Conservation (phyloP, 805 yeast genomes). For the Starmerella floricola region DNA sequence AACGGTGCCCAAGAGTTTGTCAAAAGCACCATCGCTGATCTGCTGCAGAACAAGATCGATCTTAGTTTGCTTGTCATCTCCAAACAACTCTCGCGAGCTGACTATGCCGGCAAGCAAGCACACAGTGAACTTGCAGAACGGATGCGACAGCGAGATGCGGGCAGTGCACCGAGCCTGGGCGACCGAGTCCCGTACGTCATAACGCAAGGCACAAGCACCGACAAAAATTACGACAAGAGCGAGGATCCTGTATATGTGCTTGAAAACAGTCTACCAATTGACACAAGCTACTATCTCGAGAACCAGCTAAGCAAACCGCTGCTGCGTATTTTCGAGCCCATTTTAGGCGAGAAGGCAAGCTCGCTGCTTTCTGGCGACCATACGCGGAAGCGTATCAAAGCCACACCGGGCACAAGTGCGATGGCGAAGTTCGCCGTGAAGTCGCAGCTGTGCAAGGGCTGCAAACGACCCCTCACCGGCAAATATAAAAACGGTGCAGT, state of each 20-base stretch:
- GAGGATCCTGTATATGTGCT: slow-evolving; percentile 92
- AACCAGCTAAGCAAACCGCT: slow-evolving; percentile 89
- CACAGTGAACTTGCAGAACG: slow-evolving; percentile 93
- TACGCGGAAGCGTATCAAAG: slow-evolving; percentile 56
- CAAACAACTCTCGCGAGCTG: slow-evolving; percentile 76
- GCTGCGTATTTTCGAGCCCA: slow-evolving; percentile 88
- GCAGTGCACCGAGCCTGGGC: slow-evolving; percentile 93
- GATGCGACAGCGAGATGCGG: slow-evolving; percentile 92
- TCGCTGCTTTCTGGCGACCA: slow-evolving; percentile 73
- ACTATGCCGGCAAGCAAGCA: slow-evolving; percentile 92
- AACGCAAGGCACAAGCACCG: slow-evolving; percentile 64
- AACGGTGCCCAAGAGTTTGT: slow-evolving; percentile 74
- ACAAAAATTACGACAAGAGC: slow-evolving; percentile 83
- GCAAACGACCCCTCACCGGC: slow-evolving; percentile 63
- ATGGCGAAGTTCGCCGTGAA: slow-evolving; percentile 84
- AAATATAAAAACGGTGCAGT: slow-evolving; percentile 51
- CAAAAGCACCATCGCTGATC: slow-evolving; percentile 75
- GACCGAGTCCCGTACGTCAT: slow-evolving; percentile 98
- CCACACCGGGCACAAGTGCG: slow-evolving; percentile 74
- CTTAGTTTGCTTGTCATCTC: slow-evolving; percentile 88
- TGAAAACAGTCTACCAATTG: slow-evolving; percentile 86
- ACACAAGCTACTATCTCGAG: slow-evolving; percentile 83
- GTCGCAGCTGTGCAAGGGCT: slow-evolving; percentile 76
- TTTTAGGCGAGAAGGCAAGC: slow-evolving; percentile 76
- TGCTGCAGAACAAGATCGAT: slow-evolving; percentile 83